Conservation (phyloP, 208 protist genomes). For the Crithidia mellificae region DNA sequence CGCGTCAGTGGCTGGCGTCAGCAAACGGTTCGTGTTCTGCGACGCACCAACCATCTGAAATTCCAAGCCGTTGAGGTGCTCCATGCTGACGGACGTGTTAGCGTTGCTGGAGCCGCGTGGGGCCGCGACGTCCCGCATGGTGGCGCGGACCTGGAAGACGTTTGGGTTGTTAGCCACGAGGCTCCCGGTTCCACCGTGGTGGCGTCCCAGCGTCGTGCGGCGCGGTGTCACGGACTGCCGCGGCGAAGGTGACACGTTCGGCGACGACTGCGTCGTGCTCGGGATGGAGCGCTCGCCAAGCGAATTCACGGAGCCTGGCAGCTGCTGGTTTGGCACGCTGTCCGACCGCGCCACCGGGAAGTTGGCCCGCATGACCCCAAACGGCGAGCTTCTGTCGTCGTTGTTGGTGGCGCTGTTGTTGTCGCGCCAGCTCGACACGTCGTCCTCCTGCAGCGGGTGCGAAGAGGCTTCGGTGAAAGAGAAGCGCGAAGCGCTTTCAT, state of each 20-base stretch:
- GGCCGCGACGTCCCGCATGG: constrained; percentile 11
- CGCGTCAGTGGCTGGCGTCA: constrained; percentile 26
- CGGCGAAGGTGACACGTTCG: constrained; percentile 10
- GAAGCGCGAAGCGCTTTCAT: constrained; percentile 6
- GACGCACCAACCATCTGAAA: not conserved
- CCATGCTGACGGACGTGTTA: constrained; percentile 26
- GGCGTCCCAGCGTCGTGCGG: constrained; percentile 4
- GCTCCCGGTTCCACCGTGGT: not conserved
- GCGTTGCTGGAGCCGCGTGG: constrained; percentile 20
- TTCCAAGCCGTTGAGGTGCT: constrained; percentile 20
- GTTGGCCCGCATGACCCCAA: constrained; percentile 4
- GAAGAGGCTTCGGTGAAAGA: not conserved
- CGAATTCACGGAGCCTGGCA: constrained; percentile 2
- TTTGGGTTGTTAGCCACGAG: constrained; percentile 10
- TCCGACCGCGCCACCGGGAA: not conserved
- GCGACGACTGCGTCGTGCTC: constrained; percentile 5
- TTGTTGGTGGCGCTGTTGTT: not conserved
- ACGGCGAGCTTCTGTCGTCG: constrained; percentile 4
- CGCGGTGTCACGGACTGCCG: constrained; percentile 17
- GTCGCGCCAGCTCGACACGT: not conserved
- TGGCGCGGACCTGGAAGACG: constrained; percentile 6
- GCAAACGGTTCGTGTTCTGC: constrained; percentile 17
- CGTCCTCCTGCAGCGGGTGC: not conserved
- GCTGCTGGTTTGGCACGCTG: not conserved
- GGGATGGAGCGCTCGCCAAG: not conserved